Evolutionary conservation across 1,284 basidiomycete species (phyloP).

Genomic region (Inonotus obliquus): DNA sequence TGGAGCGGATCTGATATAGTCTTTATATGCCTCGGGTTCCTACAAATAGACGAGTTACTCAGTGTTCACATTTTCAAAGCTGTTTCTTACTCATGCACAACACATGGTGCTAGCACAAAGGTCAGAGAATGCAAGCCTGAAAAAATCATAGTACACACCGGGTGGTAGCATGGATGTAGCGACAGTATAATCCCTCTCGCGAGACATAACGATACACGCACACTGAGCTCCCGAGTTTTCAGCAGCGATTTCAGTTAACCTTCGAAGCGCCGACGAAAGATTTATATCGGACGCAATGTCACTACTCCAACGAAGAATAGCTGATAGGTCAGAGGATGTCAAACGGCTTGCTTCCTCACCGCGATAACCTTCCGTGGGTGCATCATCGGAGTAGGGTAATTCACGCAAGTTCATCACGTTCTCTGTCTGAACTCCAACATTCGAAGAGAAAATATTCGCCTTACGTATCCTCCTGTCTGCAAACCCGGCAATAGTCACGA

Average conservation of each 20-base stretch:
- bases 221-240: constrained; percentile 62
- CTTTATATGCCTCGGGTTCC: constrained; percentile 56
- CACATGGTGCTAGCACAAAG: constrained; percentile 49
- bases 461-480: constrained; percentile 45
- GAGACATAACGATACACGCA: constrained; percentile 61
- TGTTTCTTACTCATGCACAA: constrained; percentile 56
- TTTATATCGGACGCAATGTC: constrained; percentile 71
- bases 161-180: constrained; percentile 50
- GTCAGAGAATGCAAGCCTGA: not conserved
- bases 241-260: constrained; percentile 64
- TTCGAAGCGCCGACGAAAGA: constrained; percentile 58
- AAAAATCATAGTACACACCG: not conserved
- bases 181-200: constrained; percentile 65
- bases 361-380: constrained; percentile 32
- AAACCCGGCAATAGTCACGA: constrained; percentile 42
- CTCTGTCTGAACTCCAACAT: constrained; percentile 62
- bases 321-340: constrained; percentile 52
- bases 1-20: constrained; percentile 56
- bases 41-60: constrained; percentile 24
- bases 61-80: not conserved
- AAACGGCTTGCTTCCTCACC: constrained; percentile 50
- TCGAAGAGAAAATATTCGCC: constrained; percentile 49
- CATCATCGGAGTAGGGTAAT: constrained; percentile 30
- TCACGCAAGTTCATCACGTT: constrained; percentile 34
- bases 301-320: constrained; percentile 65